Conservation (phyloP, 1,139 yeast species). For the Pichia sp. region DNA sequence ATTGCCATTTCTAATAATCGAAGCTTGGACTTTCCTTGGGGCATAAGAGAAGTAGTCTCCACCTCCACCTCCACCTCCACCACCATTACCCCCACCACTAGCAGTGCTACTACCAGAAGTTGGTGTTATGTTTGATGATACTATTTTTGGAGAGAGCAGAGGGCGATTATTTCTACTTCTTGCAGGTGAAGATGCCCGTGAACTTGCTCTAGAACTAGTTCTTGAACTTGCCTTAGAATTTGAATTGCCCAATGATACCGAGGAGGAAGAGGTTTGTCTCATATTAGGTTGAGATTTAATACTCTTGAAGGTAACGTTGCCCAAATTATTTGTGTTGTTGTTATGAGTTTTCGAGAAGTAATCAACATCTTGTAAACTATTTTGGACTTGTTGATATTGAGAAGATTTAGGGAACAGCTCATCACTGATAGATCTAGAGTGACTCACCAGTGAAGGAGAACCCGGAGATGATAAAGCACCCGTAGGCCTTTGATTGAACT, state of each 20-base stretch:
- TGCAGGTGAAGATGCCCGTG: conserved; percentile 18
- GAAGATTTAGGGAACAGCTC: conserved; percentile 6
- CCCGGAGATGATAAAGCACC: not conserved
- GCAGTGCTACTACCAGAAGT: not conserved
- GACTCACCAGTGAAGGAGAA: not conserved
- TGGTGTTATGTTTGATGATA: conserved; percentile 3
- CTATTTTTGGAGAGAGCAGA: conserved; percentile 12
- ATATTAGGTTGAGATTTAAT: conserved; percentile 14
- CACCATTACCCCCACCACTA: not conserved
- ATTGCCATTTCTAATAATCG: conserved; percentile 18
- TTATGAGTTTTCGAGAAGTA: conserved; percentile 4
- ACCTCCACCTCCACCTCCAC: not conserved
- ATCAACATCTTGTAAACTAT: conserved; percentile 5
- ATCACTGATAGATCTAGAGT: conserved; percentile 16
- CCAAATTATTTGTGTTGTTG: not conserved
- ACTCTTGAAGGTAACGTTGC: conserved; percentile 15
- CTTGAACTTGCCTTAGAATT: conserved; percentile 13
- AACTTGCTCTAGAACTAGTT: conserved; percentile 12
- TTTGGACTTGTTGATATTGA: conserved; percentile 7
- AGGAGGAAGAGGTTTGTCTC: conserved; percentile 3
- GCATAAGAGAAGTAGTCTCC: conserved; percentile 21
- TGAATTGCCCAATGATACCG: not conserved
- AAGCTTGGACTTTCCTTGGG: conserved; percentile 18
- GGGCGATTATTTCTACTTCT: conserved; percentile 6
- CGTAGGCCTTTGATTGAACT: not conserved